These are phyloP conservation scores for Chimonanthus praecox DNA, from an alignment of 164 flowering plant genomes.

Conservation along the genomic window DNA sequence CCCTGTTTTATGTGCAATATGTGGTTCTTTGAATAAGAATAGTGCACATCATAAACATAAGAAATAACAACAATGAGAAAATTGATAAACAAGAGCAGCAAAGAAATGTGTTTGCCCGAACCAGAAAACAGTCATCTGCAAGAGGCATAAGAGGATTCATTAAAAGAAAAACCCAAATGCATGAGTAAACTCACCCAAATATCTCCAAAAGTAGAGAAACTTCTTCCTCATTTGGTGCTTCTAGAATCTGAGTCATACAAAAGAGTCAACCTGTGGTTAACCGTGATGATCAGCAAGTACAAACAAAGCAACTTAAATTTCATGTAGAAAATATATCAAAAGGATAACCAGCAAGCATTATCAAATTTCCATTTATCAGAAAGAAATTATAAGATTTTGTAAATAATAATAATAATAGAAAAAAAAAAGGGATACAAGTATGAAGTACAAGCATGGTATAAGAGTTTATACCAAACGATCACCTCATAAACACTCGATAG, in stretches of 20 bases:
- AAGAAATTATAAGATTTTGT: neutral
- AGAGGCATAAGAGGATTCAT: neutral
- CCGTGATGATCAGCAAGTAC: slow-evolving; percentile 41
- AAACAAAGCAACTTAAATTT: slow-evolving; percentile 1
- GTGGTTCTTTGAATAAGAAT: neutral
- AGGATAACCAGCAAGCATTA: neutral
- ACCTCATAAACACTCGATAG: too few species aligned
- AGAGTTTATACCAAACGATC: too few species aligned
- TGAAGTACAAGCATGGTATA: too few species aligned
- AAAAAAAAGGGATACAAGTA: too few species aligned
- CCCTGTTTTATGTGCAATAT: neutral
- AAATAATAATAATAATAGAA: too few species aligned
- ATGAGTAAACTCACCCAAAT: slow-evolving; percentile 53
- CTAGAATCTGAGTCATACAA: slow-evolving; percentile 88
- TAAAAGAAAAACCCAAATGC: neutral
- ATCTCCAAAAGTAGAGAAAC: slow-evolving; percentile 62
- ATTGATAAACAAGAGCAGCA: neutral
- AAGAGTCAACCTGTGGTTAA: slow-evolving; percentile 59
- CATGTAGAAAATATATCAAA: neutral
- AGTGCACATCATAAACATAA: neutral
- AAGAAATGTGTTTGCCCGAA: neutral
- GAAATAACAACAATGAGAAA: neutral
- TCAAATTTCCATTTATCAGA: neutral
- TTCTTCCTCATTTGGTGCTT: slow-evolving; percentile 84
- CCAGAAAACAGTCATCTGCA: neutral